Percentiles rank a stretch among this genome's conserved stretches.
Evolutionary conservation across 2,329 filamentous ascomycete genomes (phyloP).

Genomic region (Saccharata proteae): DNA sequence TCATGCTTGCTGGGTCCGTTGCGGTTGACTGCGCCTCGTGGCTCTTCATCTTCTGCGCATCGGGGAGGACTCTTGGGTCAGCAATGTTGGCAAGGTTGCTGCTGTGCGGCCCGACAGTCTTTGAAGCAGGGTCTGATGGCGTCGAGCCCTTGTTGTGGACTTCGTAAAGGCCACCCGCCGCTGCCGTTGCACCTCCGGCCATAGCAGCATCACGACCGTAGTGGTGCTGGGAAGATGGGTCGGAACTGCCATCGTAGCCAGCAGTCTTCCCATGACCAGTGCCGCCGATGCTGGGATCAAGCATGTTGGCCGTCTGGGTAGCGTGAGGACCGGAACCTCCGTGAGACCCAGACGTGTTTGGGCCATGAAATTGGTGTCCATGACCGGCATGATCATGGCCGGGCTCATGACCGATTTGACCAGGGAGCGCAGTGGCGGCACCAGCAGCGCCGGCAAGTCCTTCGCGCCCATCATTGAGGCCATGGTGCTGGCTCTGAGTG

Average conservation of each 20-base stretch:
- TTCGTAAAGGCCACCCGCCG: slow-evolving; percentile 13
- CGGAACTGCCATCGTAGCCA: not conserved
- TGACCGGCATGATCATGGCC: slow-evolving; percentile 12
- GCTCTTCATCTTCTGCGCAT: slow-evolving; percentile 6
- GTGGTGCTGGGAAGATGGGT: slow-evolving; percentile 12
- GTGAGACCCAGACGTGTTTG: slow-evolving; percentile 5
- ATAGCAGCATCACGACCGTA: slow-evolving; percentile 17
- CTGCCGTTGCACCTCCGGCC: slow-evolving; percentile 14
- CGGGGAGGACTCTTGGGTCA: slow-evolving; percentile 6
- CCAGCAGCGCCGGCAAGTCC: slow-evolving; percentile 20
- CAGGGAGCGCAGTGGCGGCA: slow-evolving; percentile 9
- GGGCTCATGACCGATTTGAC: too few relatives aligned
- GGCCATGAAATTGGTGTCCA: slow-evolving; percentile 11
- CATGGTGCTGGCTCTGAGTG: slow-evolving; percentile 1
- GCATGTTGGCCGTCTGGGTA: slow-evolving; percentile 18
- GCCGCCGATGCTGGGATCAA: slow-evolving; percentile 20
- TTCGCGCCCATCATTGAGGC: slow-evolving; percentile 13
- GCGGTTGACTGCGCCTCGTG: slow-evolving; percentile 6
- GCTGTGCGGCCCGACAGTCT: slow-evolving; percentile 5
- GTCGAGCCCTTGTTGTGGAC: not conserved
- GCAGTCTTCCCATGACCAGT: slow-evolving; percentile 13
- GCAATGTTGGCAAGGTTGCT: slow-evolving; percentile 6
- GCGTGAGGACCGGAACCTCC: slow-evolving; percentile 18
- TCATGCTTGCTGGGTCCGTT: slow-evolving; percentile 14
- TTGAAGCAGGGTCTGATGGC: slow-evolving; percentile 1